Percentiles rank a stretch among this genome's conserved stretches.
Evolutionary conservation across 2,329 filamentous ascomycete species (phyloP).

Genomic region (Herpomyces periplanetae): DNA sequence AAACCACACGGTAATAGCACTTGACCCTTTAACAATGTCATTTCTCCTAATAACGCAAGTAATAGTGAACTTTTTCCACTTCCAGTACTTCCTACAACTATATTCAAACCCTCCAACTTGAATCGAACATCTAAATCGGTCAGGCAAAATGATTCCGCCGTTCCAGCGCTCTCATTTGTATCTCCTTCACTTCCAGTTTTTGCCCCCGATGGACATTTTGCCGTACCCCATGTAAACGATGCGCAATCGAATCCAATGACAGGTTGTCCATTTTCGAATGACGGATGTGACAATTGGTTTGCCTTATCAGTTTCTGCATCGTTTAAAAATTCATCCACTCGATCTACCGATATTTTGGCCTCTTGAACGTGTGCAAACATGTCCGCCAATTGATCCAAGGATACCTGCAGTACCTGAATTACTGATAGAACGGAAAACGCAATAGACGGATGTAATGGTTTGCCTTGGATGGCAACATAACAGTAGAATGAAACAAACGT

Average conservation of each 20-base stretch:
- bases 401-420: conserved; percentile 68
- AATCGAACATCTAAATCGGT: conserved; percentile 54
- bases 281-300: conserved; percentile 30
- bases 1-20: conserved; percentile 54
- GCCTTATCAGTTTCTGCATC: conserved; percentile 95
- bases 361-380: conserved; percentile 97
- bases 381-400: conserved; percentile 74
- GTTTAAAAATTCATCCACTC: conserved; percentile 65
- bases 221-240: conserved; percentile 69
- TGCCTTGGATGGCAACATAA: conserved; percentile 61
- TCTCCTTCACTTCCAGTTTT: conserved; percentile 13
- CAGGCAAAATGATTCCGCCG: conserved; percentile 35
- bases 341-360: conserved; percentile 77
- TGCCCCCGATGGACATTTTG: no score
- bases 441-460: conserved; percentile 54
- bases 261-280: conserved; percentile 22
- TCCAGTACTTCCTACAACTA: conserved; percentile 68
- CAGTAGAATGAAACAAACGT: conserved; percentile 85
- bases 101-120: conserved; percentile 45
- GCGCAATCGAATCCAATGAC: conserved; percentile 51
- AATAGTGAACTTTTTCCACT: conserved; percentile 81
- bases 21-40: conserved; percentile 42
- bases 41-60: conserved; percentile 83
- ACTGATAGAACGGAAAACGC: conserved; percentile 87
- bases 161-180: conserved; percentile 18